A percentile compares a stretch with the other conserved stretches of the same genome.
phyloP scores from a whole-genome alignment of 2,329 filamentous ascomycete species.

The Talaromyces sp. region DNA sequence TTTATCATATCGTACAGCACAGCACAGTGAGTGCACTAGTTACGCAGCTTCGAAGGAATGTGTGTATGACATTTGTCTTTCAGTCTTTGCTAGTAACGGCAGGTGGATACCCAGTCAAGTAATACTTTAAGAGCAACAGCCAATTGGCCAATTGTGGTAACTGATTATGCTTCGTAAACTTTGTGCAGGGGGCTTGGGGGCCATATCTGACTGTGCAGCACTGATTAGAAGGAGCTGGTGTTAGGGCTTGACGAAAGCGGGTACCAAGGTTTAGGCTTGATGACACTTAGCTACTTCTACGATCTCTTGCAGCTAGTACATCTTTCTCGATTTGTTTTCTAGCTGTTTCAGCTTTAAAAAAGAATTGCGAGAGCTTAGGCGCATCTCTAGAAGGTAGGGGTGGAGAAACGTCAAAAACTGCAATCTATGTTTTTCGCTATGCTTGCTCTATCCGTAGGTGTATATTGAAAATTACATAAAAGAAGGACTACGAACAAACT shows the following conservation, averaged over 20 bases:
- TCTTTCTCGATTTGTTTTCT: background rate
- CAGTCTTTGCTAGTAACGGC: too few species aligned
- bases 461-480: background rate
- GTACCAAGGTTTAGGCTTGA: background rate
- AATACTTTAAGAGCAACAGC: too few species aligned
- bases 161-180: background rate
- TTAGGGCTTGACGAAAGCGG: background rate
- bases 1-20: background rate
- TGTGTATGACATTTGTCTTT: background rate
- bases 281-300: background rate
- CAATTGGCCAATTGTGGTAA: too few species aligned
- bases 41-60: background rate
- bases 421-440: background rate
- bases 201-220: slow-evolving; percentile 1
- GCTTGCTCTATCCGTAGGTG: background rate
- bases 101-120: too few species aligned
- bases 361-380: too few species aligned
- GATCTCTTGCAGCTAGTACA: background rate
- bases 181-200: background rate
- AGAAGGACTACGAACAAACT: background rate
- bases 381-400: too few species aligned
- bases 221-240: background rate
- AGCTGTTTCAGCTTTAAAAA: background rate
- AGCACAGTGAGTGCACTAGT: background rate
- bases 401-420: background rate